Evolutionary conservation across 2,329 filamentous ascomycete species (phyloP).

Genomic region (Rhytidhysteron rufulum): DNA sequence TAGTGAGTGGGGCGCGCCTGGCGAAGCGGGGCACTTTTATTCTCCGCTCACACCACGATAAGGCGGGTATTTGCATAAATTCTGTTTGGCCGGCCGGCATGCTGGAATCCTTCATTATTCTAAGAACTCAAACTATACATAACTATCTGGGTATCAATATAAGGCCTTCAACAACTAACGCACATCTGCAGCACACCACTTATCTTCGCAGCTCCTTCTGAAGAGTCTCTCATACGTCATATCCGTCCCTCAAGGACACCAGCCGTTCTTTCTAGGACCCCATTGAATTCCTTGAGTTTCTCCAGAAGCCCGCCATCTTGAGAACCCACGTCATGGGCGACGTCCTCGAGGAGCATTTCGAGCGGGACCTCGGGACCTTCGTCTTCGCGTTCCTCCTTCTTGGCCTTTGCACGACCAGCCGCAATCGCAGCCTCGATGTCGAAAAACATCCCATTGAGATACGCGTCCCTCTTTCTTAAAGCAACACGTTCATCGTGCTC

Average conservation of each 20-base stretch:
- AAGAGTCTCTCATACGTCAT: no score
- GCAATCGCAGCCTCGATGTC: conserved; percentile 36
- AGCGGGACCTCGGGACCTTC: conserved; percentile 31
- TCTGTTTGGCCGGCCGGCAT: no score
- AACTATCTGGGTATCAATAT: no score
- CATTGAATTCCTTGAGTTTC: conserved; percentile 30
- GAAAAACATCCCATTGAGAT: conserved; percentile 27
- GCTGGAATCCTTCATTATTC: no score
- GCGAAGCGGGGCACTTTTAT: no score
- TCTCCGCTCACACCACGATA: no score
- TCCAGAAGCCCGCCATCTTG: conserved; percentile 28
- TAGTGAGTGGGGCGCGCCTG: no score
- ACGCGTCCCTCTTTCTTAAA: conserved; percentile 21
- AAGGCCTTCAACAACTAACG: no score
- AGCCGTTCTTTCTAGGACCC: conserved; percentile 29
- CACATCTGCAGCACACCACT: no score
- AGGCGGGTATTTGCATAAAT: no score
- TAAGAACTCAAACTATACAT: no score
- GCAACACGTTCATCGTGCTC: conserved; percentile 19
- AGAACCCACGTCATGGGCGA: conserved; percentile 25
- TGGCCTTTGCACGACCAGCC: conserved; percentile 28
- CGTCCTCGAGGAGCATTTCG: conserved; percentile 26
- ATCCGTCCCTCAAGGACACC: conserved; percentile 32
- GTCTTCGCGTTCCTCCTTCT: conserved; percentile 22
- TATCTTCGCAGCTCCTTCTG: no score